A percentile compares a stretch with the other conserved stretches of the same genome.
phyloP scores from a whole-genome alignment of 2,329 filamentous ascomycete species.

The Penicillium rolfsii region DNA sequence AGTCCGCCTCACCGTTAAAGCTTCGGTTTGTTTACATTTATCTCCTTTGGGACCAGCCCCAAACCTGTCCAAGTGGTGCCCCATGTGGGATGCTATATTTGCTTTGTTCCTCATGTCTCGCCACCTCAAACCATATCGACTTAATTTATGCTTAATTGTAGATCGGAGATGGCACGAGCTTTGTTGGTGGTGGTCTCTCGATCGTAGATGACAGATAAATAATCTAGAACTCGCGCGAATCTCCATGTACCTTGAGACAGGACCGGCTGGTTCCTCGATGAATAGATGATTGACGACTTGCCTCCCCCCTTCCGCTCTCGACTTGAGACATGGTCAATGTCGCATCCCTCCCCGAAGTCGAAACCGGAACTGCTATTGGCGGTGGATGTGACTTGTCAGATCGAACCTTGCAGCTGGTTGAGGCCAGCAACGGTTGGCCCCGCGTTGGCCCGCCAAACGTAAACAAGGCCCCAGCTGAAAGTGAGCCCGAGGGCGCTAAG shows the following conservation, averaged over 20 bases:
- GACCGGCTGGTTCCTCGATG: neutral
- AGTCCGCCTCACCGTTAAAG: neutral
- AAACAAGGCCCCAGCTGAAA: constrained; percentile 14
- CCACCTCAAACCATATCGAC: neutral
- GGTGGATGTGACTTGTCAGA: constrained; percentile 19
- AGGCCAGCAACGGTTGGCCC: constrained; percentile 17
- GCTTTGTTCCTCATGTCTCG: constrained; percentile 3
- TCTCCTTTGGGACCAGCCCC: constrained; percentile 12
- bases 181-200: neutral
- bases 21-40: constrained; percentile 17
- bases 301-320: neutral
- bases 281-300: neutral
- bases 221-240: neutral
- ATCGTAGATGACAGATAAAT: neutral
- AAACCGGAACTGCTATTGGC: neutral
- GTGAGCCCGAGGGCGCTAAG: constrained; percentile 24
- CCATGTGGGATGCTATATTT: neutral
- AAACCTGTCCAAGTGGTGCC: neutral
- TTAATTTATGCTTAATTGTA: constrained; percentile 2
- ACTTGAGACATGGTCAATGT: neutral
- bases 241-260: no score
- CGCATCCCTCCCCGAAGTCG: neutral
- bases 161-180: neutral
- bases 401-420: constrained; percentile 23
- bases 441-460: constrained; percentile 29